Evolutionary conservation across 2,329 filamentous ascomycete genomes (phyloP), one percentile per base, ranked within the genome.

Genomic region (Hypoxylon sp.): DNA sequence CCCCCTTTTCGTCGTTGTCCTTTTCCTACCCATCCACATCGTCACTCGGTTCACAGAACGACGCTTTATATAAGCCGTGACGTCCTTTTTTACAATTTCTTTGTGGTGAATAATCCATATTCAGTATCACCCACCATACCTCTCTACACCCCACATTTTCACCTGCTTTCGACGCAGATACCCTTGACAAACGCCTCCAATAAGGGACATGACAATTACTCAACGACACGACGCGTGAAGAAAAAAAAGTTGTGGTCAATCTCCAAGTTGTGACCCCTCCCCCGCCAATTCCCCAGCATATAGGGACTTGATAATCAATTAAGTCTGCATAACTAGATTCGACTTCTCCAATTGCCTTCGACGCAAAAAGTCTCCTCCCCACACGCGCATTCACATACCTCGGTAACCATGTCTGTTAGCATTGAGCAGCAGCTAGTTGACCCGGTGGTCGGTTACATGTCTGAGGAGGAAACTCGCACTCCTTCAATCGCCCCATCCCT

Each of bases 401-500:
- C 19, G 50, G 42, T 44, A 17, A 69, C 71, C 54, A 82, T 83
- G 81, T 74, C 78, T 46, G 61, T 78, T 19, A 73, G 75, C 57
- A 73, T 79, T 58, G 80, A 83, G 65, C 81, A 81, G 70, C 75
- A 81, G 70, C 74, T 81, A 67, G 76, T 84, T 42, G 77, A 81
- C 67, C 78, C 83, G 29, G 76, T 80, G 35, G 73, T 80, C 58
- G 79, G 81, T 71, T 81, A 81, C 75, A 79, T 84, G 37, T 82
- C 84, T 19, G 79, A 83, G 67, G 84, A 86, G 14, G 66, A 64
- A 70, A 81, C 82, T 60, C 73, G 74, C 64, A 63, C 69, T 62
- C 83, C 84, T 46, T 89, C 88, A 11, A 80, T 85, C 52, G 87
- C 87, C 0, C 88, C 89, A 0, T 90, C 88, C 0, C 83, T 91